Conservation (phyloP, 441 rosid genomes). For the Populus hybrid region DNA sequence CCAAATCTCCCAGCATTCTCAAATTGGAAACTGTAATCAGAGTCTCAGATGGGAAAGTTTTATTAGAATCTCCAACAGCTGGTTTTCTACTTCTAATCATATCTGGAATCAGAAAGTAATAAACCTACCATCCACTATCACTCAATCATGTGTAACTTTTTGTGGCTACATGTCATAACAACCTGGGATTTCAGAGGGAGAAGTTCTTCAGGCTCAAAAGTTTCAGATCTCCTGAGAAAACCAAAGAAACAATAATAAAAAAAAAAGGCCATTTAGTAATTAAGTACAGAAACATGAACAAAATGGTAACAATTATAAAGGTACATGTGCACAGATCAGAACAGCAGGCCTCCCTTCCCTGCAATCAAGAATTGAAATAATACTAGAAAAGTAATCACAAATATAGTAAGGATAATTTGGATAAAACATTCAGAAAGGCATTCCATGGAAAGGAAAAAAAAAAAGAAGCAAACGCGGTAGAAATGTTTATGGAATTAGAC, state of each 20-base stretch:
- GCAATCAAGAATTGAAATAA: not conserved
- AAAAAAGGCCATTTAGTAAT: not conserved
- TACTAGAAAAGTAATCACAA: not conserved
- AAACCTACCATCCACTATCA: not conserved
- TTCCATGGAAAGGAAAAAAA: not conserved
- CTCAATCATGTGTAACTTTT: not conserved
- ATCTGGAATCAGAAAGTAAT: not conserved
- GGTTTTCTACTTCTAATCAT: too few relatives aligned
- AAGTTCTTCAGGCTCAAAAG: slow-evolving; percentile 10
- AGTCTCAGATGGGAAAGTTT: not conserved
- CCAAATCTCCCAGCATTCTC: not conserved
- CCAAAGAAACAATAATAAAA: not conserved
- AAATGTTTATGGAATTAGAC: slow-evolving; percentile 15
- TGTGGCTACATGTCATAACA: not conserved
- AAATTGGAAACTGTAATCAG: not conserved
- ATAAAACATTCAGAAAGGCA: not conserved
- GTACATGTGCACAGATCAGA: not conserved
- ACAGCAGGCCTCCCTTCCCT: not conserved
- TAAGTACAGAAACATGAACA: not conserved
- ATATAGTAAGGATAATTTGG: not conserved
- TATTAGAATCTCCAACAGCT: not conserved
- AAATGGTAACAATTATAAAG: not conserved
- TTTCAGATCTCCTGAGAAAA: slow-evolving; percentile 5
- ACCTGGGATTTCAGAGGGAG: not conserved
- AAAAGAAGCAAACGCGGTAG: not conserved